These are phyloP conservation scores for Zychaea mexicana DNA, from an alignment of 371 early-diverging fungal species.

Conservation along the genomic window DNA sequence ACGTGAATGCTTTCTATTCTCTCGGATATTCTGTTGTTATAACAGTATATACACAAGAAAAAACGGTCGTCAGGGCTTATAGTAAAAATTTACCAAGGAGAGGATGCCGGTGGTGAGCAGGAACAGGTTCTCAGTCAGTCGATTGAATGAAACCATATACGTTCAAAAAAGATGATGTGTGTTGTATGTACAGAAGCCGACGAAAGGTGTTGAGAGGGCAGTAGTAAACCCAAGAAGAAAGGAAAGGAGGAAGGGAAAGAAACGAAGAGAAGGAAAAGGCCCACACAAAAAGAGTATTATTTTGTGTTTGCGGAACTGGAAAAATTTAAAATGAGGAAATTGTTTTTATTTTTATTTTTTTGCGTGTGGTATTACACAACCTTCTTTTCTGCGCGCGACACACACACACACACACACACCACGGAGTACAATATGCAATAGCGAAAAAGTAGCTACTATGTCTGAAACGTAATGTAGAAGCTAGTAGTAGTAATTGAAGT, in stretches of 20 bases:
- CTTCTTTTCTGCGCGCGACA: too few relatives aligned
- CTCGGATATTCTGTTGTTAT: too few relatives aligned
- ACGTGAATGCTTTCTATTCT: too few relatives aligned
- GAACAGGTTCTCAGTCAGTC: constrained; percentile 35
- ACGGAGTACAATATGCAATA: too few relatives aligned
- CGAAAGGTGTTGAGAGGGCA: too few relatives aligned
- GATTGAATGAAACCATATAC: constrained; percentile 16
- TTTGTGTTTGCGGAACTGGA: not conserved
- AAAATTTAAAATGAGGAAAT: not conserved
- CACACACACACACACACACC: too few relatives aligned
- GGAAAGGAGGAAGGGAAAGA: not conserved
- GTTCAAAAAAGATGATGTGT: not conserved
- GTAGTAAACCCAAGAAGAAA: constrained; percentile 8
- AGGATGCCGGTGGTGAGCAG: constrained; percentile 29
- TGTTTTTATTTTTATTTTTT: not conserved
- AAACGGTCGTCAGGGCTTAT: too few relatives aligned
- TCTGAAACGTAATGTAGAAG: too few relatives aligned
- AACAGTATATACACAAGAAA: too few relatives aligned
- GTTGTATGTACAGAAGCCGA: not conserved
- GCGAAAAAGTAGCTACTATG: too few relatives aligned
- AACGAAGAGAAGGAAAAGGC: constrained; percentile 4
- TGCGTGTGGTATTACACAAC: too few relatives aligned
- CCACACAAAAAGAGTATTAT: not conserved
- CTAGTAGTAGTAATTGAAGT: too few relatives aligned
- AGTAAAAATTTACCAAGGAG: constrained; percentile 36